These are phyloP conservation scores for Talaromyces piceae DNA, from an alignment of 2,329 filamentous ascomycete genomes.

Conservation along the genomic window DNA sequence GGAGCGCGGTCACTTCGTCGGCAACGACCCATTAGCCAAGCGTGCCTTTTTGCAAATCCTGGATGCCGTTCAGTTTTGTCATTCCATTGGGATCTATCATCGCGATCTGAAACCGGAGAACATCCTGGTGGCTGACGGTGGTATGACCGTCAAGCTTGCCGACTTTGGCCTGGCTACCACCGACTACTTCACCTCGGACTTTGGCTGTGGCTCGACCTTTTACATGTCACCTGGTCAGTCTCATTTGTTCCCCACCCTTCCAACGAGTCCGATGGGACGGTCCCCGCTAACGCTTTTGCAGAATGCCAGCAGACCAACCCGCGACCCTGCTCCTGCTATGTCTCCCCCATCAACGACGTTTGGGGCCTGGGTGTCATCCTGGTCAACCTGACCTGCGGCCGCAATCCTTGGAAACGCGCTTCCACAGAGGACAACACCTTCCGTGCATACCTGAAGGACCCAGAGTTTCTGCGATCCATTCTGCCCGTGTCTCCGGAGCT, in stretches of 20 bases:
- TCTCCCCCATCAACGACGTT: constrained; percentile 89
- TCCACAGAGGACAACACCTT: constrained; percentile 92
- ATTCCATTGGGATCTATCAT: constrained; percentile 89
- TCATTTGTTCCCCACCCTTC: constrained; percentile 9
- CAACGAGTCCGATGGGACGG: not conserved
- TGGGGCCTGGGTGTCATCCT: constrained; percentile 98
- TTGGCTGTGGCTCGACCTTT: constrained; percentile 95
- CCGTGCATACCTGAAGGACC: constrained; percentile 76
- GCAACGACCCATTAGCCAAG: constrained; percentile 82
- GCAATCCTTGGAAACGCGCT: constrained; percentile 98
- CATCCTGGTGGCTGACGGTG: constrained; percentile 81
- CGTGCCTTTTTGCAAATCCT: constrained; percentile 88
- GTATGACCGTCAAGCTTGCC: constrained; percentile 86
- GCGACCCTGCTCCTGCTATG: constrained; percentile 68
- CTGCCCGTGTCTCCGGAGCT: constrained; percentile 84
- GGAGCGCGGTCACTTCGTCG: constrained; percentile 84
- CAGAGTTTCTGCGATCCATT: constrained; percentile 84
- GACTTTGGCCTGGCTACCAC: constrained; percentile 94
- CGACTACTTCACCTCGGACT: constrained; percentile 78
- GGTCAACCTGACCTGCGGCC: constrained; percentile 93
- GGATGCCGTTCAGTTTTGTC: constrained; percentile 94
- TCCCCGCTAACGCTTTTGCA: constrained; percentile 31
- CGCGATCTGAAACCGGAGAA: constrained; percentile 98
- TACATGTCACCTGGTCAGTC: constrained; percentile 97
- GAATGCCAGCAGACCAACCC: constrained; percentile 80